Evolutionary conservation across 495 filamentous ascomycete species (phyloP), one percentile per base, ranked within the genome.

Genomic region (Staphylotrichum tortipilum): DNA sequence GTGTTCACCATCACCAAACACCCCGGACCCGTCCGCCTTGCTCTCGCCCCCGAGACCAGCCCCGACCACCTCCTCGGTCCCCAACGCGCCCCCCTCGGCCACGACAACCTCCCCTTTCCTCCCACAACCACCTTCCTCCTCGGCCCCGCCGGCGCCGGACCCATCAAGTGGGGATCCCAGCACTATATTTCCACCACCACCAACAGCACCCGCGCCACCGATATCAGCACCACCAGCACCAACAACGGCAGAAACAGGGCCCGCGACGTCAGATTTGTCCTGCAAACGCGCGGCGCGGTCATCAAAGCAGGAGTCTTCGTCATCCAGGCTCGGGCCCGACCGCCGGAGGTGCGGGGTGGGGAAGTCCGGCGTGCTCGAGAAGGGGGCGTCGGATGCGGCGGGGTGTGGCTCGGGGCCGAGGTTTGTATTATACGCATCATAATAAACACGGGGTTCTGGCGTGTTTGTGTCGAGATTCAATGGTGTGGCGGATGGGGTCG

Each of bases 371-470:
- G 36, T 10, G 6, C 9, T 23, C 29, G 36, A 46, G 14, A 14
- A n/a, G 35, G 24, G 38, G n/a, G 24, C 35, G 35, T 55, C 46
- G 44, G 59, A 22, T 18, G 18, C 35, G 30, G 38, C 19, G 26
- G 7, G 18, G 15, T 7, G 11, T 10, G 26, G 6, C 28, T 64
- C 62, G 62, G 56, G 47, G 26, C 57, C 59, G 56, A 64, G 49
- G 4, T 38, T n/a, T 37, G 35, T 33, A 15, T 17, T 28, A 10
- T 7, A 21, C n/a, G n/a, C n/a, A n/a, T n/a, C n/a, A n/a, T n/a
- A n/a, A 28, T 28, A 28, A 28, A 28, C 10, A n/a, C n/a, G n/a
- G n/a, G n/a, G n/a, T n/a, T n/a, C n/a, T n/a, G n/a, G n/a, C n/a
- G n/a, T n/a, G n/a, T n/a, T n/a, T n/a, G n/a, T n/a, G n/a, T n/a